phyloP scores from a whole-genome alignment of 2,329 filamentous ascomycete genomes.

The Aulographum hederae region DNA sequence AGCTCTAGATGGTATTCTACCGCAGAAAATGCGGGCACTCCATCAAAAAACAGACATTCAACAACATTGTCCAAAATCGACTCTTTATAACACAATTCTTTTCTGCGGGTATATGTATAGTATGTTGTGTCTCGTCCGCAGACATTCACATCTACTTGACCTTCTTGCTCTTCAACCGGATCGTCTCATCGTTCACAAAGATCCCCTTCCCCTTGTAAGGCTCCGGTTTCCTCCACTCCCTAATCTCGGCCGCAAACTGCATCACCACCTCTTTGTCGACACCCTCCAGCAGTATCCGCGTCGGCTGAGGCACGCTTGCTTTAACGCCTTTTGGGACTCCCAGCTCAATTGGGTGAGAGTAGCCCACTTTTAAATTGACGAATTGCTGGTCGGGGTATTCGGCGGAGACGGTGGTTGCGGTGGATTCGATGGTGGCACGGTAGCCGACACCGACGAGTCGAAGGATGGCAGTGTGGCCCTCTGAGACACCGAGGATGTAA shows the following conservation, averaged over 20 bases:
- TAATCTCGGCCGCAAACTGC: slow-evolving; percentile 77
- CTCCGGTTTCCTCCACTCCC: slow-evolving; percentile 78
- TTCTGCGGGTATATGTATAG: no score
- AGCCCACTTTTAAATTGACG: slow-evolving; percentile 86
- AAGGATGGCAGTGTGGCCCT: slow-evolving; percentile 87
- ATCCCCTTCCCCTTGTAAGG: slow-evolving; percentile 99
- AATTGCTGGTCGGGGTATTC: slow-evolving; percentile 72
- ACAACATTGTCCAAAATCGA: neutral
- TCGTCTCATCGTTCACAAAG: slow-evolving; percentile 93
- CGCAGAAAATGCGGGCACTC: no score
- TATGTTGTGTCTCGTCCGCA: no score
- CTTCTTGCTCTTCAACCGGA: slow-evolving; percentile 89
- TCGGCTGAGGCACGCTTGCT: slow-evolving; percentile 78
- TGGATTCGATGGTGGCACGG: slow-evolving; percentile 68
- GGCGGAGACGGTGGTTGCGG: slow-evolving; percentile 44
- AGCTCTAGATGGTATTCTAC: no score
- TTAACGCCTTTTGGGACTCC: slow-evolving; percentile 66
- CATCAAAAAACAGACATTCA: neutral
- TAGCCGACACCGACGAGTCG: slow-evolving; percentile 92
- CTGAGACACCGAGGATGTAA: slow-evolving; percentile 82
- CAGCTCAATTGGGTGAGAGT: slow-evolving; percentile 87
- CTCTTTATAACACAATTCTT: no score
- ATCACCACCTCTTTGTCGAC: slow-evolving; percentile 72
- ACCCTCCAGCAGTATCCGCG: slow-evolving; percentile 77
- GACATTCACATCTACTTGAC: slow-evolving; percentile 21